Evolutionary conservation across 495 filamentous ascomycete genomes (phyloP).

Genomic region (Aspergillus bertholletiae): DNA sequence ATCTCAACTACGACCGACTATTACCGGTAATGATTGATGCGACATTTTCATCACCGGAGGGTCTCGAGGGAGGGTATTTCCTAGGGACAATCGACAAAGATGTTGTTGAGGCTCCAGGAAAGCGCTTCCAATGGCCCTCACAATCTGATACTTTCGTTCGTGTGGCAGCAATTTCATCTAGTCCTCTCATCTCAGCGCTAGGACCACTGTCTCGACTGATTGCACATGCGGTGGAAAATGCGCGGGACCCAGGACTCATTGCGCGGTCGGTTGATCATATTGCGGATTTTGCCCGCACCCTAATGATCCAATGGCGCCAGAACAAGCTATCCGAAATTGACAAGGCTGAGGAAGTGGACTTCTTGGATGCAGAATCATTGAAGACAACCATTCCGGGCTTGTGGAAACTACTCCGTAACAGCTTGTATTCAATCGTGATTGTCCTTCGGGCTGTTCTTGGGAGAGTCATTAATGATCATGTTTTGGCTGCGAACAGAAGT

Average conservation of each 20-base stretch:
- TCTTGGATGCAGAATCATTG: slow-evolving; percentile 66
- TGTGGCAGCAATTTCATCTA: slow-evolving; percentile 52
- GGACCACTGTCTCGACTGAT: slow-evolving; percentile 76
- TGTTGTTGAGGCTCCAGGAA: slow-evolving; percentile 56
- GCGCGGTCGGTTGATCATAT: slow-evolving; percentile 69
- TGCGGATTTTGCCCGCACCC: slow-evolving; percentile 61
- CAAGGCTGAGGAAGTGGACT: slow-evolving; percentile 64
- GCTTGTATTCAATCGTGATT: slow-evolving; percentile 76
- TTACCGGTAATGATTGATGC: slow-evolving; percentile 67
- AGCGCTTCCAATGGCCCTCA: slow-evolving; percentile 69
- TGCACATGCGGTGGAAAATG: slow-evolving; percentile 67
- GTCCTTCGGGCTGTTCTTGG: slow-evolving; percentile 70
- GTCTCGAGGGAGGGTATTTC: slow-evolving; percentile 80
- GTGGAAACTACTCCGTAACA: slow-evolving; percentile 78
- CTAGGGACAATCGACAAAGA: slow-evolving; percentile 74
- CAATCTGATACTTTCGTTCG: slow-evolving; percentile 55
- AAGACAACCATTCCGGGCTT: slow-evolving; percentile 68
- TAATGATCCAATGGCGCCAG: slow-evolving; percentile 79
- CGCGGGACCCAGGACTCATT: slow-evolving; percentile 55
- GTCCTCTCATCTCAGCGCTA: slow-evolving; percentile 73
- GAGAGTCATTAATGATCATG: slow-evolving; percentile 56
- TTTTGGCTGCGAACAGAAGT: slow-evolving; percentile 53
- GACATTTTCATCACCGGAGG: slow-evolving; percentile 65
- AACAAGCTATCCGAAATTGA: slow-evolving; percentile 85
- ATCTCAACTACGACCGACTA: slow-evolving; percentile 73